phyloP scores from a whole-genome alignment of 179 eudicot species.

The Actinidia arguta region DNA sequence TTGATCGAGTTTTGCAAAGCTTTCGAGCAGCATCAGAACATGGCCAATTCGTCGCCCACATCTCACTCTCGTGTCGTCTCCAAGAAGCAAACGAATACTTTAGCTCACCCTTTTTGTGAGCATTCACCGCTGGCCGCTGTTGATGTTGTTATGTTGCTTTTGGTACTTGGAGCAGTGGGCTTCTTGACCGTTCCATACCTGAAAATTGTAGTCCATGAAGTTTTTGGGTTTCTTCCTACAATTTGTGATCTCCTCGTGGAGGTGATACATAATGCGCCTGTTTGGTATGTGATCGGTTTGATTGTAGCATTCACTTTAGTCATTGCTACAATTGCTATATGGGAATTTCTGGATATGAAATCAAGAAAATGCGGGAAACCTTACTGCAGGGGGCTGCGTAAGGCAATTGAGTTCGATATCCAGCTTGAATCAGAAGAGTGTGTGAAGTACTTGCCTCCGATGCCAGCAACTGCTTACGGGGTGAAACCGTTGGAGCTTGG shows the following conservation, averaged over 20 bases:
- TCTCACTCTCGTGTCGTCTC: background rate
- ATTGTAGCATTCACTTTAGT: constrained; percentile 26
- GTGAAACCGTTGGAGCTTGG: constrained; percentile 66
- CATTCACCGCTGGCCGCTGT: constrained; percentile 41
- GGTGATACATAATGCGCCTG: constrained; percentile 31
- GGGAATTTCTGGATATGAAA: constrained; percentile 40
- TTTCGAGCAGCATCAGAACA: constrained; percentile 40
- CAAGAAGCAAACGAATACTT: constrained; percentile 26
- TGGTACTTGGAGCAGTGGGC: constrained; percentile 39
- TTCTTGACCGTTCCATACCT: constrained; percentile 38
- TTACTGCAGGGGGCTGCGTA: constrained; percentile 66
- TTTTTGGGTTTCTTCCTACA: constrained; percentile 13
- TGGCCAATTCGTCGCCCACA: background rate
- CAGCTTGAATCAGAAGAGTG: constrained; percentile 81
- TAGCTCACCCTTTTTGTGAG: constrained; percentile 34
- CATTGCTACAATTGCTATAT: constrained; percentile 24
- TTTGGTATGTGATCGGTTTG: constrained; percentile 41
- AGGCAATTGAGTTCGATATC: constrained; percentile 83
- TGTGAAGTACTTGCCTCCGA: constrained; percentile 49
- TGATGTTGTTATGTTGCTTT: constrained; percentile 41
- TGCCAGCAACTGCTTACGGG: constrained; percentile 37
- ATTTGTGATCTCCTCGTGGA: constrained; percentile 26
- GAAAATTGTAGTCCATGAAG: constrained; percentile 26
- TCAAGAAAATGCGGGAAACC: constrained; percentile 66
- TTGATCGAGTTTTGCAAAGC: constrained; percentile 52